Evolutionary conservation across 495 filamentous ascomycete genomes (phyloP), one percentile per base, ranked within the genome.

Genomic region (Annulohypoxylon stygium): DNA sequence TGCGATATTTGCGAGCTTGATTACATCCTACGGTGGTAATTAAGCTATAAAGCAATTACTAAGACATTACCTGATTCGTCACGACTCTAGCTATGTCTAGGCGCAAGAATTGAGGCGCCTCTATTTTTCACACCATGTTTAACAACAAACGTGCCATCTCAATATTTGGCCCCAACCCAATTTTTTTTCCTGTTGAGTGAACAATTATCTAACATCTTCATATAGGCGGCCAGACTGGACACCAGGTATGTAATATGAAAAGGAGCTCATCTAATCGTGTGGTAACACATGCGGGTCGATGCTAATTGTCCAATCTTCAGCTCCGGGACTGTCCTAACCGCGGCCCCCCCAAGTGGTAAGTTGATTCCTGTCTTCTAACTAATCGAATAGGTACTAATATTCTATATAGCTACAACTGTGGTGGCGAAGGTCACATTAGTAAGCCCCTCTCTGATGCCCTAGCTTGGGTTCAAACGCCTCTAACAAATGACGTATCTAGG

Each of bases 271-370:
- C 34, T 14, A 37, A 20, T 14, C 39, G 2, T n/a, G 1, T 10
- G 39, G 37, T 58, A 26, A 16, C 30, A 10, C 41, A 1, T 39
- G 18, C 36, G 25, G 47, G 41, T 48, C 23, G 41, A 48, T 41
- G 14, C 53, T 53, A 61, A 77, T 64, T 73, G 11, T 69, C 30
- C 53, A n/a, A 78, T 23, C 30, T 57, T 69, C 75, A 93, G 92
- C 93, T 94, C 75, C 93, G 94, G 77, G 95, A 98, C 76, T 98
- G 95, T 88, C 95, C 95, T 73, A 94, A 91, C 87, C 93, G 94
- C 84, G 94, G 93, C 68, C 93, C 91, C 65, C 92, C 94, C 51
- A 97, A 95, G 79, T 98, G 95, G 90, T 93, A 85, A 82, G 85
- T 80, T 65, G n/a, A 64, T 43, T 69, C 62, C 25, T 37, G 14